Evolutionary conservation across 805 yeast species (phyloP), one percentile per base, ranked within the genome.

Genomic region (Cyberlindnera samutprakarnensis): DNA sequence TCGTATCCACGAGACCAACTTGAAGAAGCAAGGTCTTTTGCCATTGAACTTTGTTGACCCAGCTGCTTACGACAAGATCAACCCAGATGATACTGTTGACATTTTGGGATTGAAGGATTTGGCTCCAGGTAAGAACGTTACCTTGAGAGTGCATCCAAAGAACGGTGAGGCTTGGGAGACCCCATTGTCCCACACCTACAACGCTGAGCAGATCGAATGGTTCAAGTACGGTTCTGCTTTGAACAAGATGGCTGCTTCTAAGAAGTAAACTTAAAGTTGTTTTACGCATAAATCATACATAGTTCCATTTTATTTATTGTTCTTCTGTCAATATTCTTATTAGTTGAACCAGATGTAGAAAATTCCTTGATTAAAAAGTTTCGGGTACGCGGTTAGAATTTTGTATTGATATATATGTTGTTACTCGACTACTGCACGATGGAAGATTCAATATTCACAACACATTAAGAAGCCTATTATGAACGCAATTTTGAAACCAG

Each of bases 201-300:
- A 92, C 75, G 42, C 61, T 44, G 96, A 92, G 73, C 98, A 90
- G 75, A 83, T 90, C 60, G 96, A 85, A 62, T 90, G 97, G 97
- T 90, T 90, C 83, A 90, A 85, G 76, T 78, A 81, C 56, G 98
- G 98, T 72, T 87, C 96, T 52, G 98, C 98, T 63, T 80, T 92
- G 70, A 92, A 92, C 85, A 85, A 81, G 75, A 85, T 87, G 87
- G 82, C 87, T 43, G 56, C 66, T 46, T 21, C n/a, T n/a, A n/a
- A n/a, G n/a, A n/a, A n/a, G n/a, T n/a, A n/a, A n/a, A n/a, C n/a
- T n/a, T n/a, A n/a, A n/a, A n/a, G n/a, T n/a, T n/a, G n/a, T n/a
- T n/a, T n/a, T n/a, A n/a, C n/a, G n/a, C n/a, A n/a, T n/a, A n/a
- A n/a, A n/a, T n/a, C n/a, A 28, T 28, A 28, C 16, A 23, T 28